phyloP scores from a whole-genome alignment of 768 basidiomycete species.

The Panellus pusillus region DNA sequence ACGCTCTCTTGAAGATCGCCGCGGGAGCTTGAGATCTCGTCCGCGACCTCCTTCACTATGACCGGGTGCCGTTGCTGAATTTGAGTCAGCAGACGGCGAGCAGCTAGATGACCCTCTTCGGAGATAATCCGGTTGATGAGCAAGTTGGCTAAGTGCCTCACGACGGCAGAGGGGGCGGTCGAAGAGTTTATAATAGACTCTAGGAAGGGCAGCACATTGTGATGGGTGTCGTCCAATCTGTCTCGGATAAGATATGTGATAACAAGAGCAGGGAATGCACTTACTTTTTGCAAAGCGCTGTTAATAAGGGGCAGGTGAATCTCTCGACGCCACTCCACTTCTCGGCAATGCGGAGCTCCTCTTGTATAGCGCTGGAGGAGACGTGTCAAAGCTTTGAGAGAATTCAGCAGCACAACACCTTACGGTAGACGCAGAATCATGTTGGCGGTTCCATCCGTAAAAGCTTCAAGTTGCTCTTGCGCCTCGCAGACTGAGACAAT shows the following conservation, averaged over 20 bases:
- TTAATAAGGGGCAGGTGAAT: conserved; percentile 54
- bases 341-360: conserved; percentile 45
- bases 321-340: conserved; percentile 55
- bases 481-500: conserved; percentile 63
- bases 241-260: background rate
- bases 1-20: conserved; percentile 41
- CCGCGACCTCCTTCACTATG: conserved; percentile 43
- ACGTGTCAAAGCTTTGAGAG: background rate
- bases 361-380: conserved; percentile 42
- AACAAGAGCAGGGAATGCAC: background rate
- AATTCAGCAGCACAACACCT: conserved; percentile 26
- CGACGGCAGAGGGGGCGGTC: conserved; percentile 32
- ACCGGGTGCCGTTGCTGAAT: conserved; percentile 68
- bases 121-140: conserved; percentile 31
- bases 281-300: conserved; percentile 39
- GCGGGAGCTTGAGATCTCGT: conserved; percentile 35
- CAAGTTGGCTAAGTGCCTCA: conserved; percentile 30
- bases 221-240: conserved; percentile 33
- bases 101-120: conserved; percentile 22
- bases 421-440: conserved; percentile 50
- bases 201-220: conserved; percentile 30
- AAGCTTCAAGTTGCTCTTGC: conserved; percentile 53
- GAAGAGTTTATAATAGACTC: conserved; percentile 39
- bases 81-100: conserved; percentile 48
- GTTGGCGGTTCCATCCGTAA: conserved; percentile 44